Evolutionary conservation across 2,329 filamentous ascomycete species (phyloP), one percentile per base, ranked within the genome.

Genomic region (Fusarium sp.): DNA sequence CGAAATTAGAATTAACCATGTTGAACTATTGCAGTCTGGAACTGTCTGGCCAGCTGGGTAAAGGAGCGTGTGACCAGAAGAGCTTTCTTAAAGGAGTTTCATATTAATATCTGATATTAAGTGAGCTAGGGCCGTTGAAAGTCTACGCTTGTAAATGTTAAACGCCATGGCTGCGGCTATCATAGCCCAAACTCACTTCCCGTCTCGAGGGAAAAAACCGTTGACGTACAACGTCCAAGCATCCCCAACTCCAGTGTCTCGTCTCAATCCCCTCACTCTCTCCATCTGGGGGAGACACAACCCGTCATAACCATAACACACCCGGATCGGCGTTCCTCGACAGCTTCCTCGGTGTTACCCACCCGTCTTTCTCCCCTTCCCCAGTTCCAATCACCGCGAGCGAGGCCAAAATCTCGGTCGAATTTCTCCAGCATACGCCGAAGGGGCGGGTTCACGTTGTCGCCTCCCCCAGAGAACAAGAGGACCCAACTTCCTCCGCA

Each of bases 401-500:
- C 29, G 44, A 57, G 30, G 34, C 44, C 58, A 55, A 18, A 56
- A 45, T 47, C 58, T 60, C 58, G 58, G 58, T 57, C 45, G 58
- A 47, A 54, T 57, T 58, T 52, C 59, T 62, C 59, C 45, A 59
- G 15, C 18, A 22, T 62, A 25, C 58, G 25, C 62, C 62, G 55
- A 66, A 41, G 32, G 48, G 32, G 32, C 24, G 49, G 49, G 49
- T 52, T 52, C 20, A 34, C 18, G 48, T 32, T 55, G 47, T 49
- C 48, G 48, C 48, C 63, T 66, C 63, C 63, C 63, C 63, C 63
- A 62, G 63, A 66, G 63, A 56, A 38, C 34, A n/a, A 38, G 34
- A 38, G 34, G 62, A 66, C 63, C 32, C 18, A 52, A 41, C 49
- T 18, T 63, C 60, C 55, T 66, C 63, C 63, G 58, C 63, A 49